Evolutionary conservation across 768 basidiomycete genomes (phyloP).

Genomic region (Panaeolus cyanescens): DNA sequence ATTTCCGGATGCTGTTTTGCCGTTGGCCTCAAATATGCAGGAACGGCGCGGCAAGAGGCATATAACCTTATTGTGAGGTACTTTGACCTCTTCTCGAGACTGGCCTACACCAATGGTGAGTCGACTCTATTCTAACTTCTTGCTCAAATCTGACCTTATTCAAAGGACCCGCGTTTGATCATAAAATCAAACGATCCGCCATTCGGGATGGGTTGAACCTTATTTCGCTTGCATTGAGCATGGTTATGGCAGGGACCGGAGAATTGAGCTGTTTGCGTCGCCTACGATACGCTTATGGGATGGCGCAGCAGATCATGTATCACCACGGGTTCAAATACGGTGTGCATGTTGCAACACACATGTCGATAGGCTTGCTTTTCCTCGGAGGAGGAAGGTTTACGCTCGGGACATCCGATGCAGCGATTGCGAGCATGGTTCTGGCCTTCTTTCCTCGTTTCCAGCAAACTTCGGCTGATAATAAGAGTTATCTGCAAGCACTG

Average conservation of each 20-base stretch:
- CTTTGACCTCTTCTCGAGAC: conserved; percentile 77
- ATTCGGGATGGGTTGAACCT: conserved; percentile 87
- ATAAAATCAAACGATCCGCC: conserved; percentile 84
- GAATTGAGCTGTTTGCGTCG: conserved; percentile 88
- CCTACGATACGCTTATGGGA: conserved; percentile 87
- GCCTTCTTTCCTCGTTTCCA: conserved; percentile 94
- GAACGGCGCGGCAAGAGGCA: conserved; percentile 89
- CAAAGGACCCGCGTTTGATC: conserved; percentile 78
- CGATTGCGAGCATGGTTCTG: conserved; percentile 86
- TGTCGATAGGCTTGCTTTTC: conserved; percentile 90
- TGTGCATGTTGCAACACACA: conserved; percentile 86
- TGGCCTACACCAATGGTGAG: conserved; percentile 71
- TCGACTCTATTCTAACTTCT: conserved; percentile 4
- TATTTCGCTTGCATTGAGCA: conserved; percentile 82
- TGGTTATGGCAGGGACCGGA: conserved; percentile 98
- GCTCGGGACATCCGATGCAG: conserved; percentile 87
- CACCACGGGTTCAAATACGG: conserved; percentile 80
- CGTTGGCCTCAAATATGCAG: conserved; percentile 90
- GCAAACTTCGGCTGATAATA: conserved; percentile 80
- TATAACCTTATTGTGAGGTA: conserved; percentile 80
- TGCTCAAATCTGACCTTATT: background rate
- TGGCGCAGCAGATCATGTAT: conserved; percentile 66
- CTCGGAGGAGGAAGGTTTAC: conserved; percentile 93
- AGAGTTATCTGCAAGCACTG: conserved; percentile 87
- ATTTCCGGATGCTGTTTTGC: conserved; percentile 91